Percentiles rank a stretch among this genome's conserved stretches.
phyloP scores from a whole-genome alignment of 225 moss, liverwort and hornwort species.

The Antitrichia curtipendula region DNA sequence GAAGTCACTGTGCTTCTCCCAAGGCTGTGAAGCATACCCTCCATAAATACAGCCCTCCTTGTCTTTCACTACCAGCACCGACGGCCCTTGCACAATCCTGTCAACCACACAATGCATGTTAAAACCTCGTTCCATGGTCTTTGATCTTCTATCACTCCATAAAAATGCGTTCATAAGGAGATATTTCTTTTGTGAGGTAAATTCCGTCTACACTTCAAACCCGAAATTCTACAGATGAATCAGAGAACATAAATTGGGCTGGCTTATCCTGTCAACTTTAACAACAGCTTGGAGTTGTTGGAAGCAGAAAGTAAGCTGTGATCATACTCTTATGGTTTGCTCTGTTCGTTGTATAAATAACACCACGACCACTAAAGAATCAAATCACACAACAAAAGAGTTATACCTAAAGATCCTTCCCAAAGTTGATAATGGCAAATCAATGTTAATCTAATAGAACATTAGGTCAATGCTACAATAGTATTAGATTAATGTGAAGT shows the following conservation, averaged over 20 bases:
- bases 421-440: not conserved
- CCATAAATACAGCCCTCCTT: conserved; percentile 76
- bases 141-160: not conserved
- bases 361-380: not conserved
- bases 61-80: conserved; percentile 80
- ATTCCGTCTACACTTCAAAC: not conserved
- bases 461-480: not conserved
- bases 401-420: not conserved
- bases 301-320: not conserved
- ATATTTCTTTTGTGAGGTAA: not conserved
- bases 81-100: conserved; percentile 65
- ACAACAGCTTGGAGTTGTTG: not conserved
- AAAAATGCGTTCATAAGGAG: not conserved
- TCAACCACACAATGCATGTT: not conserved
- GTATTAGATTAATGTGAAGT: not conserved
- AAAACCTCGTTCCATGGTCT: not conserved
- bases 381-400: not conserved
- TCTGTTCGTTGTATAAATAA: not conserved
- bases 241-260: not conserved
- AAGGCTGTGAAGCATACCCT: conserved; percentile 90
- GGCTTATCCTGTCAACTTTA: not conserved
- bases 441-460: not conserved
- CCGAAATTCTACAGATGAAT: not conserved
- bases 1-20: conserved; percentile 73
- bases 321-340: not conserved